Evolutionary conservation across 352 stramenopile genomes (phyloP), one percentile per base, ranked within the genome.

Genomic region (Phytophthora europaea): DNA sequence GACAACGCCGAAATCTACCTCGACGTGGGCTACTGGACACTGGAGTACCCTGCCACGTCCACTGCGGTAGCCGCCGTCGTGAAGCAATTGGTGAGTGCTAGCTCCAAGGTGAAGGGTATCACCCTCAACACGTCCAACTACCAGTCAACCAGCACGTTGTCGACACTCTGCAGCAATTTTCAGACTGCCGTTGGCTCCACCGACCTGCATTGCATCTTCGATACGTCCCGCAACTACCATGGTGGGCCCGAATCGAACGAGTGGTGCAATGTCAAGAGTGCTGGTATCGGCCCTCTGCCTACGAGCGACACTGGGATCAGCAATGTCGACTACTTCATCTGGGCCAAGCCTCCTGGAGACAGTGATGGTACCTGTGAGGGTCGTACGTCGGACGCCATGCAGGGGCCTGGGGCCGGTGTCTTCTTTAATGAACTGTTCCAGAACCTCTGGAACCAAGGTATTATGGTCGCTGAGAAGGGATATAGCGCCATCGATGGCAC

Each of bases 101-200:
- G 73, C 0, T 62, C 61, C 2, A 78, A 76, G 38, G 54, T 94
- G 50, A 90, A 90, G 67, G 87, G 85, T 15, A 92, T 94, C 61
- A 78, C 79, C 40, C 79, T 94, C 56, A 93, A 94, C 80, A 93
- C 88, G 16, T 91, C 81, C 67, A 94, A 94, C 78, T 94, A 93
- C 58, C 85, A 86, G 61, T 80, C 83, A 6, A 91, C 70, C 26
- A 61, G 51, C 51, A 73, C 83, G n/a, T 70, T 94, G 8, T 63
- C 79, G 6, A 68, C 61, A 16, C 65, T 91, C 5, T 94, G 85
- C 68, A 69, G 51, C 38, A 89, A 76, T 55, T 94, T 93, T 65
- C 82, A 93, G 60, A 65, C 22, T n/a, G 83, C 83, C 1, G 60
- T 87, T 59, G 80, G 76, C 8, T 79, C 75, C 26, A 79, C 55